Conservation (phyloP, 768 basidiomycete species). For the Clitopilus hobsonii region DNA sequence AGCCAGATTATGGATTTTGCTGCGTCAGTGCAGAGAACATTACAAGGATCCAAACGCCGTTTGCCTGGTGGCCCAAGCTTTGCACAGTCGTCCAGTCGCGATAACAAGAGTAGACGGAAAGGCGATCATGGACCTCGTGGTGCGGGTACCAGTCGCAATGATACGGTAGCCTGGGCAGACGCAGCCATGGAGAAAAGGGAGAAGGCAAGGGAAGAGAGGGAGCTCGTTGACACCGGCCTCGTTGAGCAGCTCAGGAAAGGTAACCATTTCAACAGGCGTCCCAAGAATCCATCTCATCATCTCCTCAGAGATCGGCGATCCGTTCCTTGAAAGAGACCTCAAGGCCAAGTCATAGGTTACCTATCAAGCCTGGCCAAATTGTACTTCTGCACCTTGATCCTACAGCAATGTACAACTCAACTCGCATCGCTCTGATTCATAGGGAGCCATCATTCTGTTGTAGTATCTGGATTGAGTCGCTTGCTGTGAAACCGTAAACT, state of each 20-base stretch:
- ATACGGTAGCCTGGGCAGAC: conserved; percentile 8
- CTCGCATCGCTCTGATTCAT: not conserved
- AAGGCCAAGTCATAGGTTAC: conserved; percentile 17
- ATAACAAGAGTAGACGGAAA: conserved; percentile 45
- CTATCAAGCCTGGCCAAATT: not conserved
- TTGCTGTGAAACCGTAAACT: not conserved
- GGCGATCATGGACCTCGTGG: conserved; percentile 27
- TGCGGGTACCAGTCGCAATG: not conserved
- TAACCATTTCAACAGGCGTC: conserved; percentile 12
- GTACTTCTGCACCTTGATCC: not conserved
- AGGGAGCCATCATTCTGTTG: not conserved
- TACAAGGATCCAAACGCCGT: conserved; percentile 42
- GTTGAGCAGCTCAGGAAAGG: conserved; percentile 56
- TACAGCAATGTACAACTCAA: not conserved
- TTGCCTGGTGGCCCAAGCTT: conserved; percentile 43
- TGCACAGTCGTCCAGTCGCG: conserved; percentile 37
- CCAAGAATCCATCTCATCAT: conserved; percentile 2
- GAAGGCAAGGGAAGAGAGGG: conserved; percentile 51
- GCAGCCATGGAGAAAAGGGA: conserved; percentile 27
- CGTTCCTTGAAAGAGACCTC: conserved; percentile 36
- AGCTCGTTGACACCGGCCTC: conserved; percentile 43
- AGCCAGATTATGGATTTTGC: conserved; percentile 24
- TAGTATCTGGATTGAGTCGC: not conserved
- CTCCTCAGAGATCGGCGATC: conserved; percentile 48
- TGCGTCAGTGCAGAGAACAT: conserved; percentile 28